Conservation (phyloP, 768 basidiomycete genomes). For the Strobilomyces dryophilus region DNA sequence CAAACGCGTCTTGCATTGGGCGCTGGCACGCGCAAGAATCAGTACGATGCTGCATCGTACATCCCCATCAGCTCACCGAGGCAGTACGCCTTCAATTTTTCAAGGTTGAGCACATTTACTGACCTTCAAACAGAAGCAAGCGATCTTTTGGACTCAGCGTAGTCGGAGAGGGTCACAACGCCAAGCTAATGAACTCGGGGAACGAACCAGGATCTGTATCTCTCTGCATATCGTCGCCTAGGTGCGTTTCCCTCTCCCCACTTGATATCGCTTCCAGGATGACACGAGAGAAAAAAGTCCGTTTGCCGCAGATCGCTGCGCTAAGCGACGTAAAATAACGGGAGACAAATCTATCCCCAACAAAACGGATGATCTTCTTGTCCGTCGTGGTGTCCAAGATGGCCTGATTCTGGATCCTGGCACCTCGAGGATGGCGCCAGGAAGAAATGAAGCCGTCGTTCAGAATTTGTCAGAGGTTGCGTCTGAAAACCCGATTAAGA, state of each 20-base stretch:
- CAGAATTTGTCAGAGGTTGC: background rate
- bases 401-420: background rate
- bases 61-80: background rate
- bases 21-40: constrained; percentile 6
- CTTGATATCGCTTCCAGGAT: background rate
- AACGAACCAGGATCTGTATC: background rate
- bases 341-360: background rate
- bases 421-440: constrained; percentile 3
- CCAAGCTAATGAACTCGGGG: background rate
- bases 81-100: constrained; percentile 9
- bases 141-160: background rate
- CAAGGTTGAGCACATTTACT: background rate
- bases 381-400: background rate
- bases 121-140: constrained; percentile 7
- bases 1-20: constrained; percentile 23
- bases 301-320: background rate
- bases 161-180: background rate
- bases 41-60: constrained; percentile 3
- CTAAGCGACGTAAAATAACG: constrained; percentile 8
- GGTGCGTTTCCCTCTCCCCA: constrained; percentile 13
- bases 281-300: constrained; percentile 1
- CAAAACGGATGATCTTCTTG: background rate
- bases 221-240: background rate
- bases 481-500: background rate
- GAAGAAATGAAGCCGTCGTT: background rate